Evolutionary conservation across 2,329 filamentous ascomycete genomes (phyloP), one percentile per base, ranked within the genome.

Genomic region (Diaporthe eres): DNA sequence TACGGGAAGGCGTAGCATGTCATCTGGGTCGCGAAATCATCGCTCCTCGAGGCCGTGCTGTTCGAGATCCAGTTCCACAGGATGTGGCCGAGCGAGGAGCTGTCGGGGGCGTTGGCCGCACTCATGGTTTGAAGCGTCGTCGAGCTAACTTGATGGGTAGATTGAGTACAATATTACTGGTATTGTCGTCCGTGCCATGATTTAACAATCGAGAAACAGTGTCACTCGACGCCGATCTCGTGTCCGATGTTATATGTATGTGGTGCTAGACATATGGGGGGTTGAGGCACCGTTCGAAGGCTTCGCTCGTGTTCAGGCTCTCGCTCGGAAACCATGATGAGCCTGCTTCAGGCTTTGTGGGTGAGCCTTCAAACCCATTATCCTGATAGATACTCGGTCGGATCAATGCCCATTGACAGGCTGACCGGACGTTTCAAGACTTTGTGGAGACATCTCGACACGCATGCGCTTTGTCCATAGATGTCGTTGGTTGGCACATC

Each of bases 41-140:
- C 53, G 25, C 67, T 71, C 3, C 0, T 47, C 15, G 67, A 71
- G n/a, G 51, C 67, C 0, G 67, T 71, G 37, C 37, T 71, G 37
- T 71, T 44, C 3, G 49, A 57, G 53, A 58, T 8, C 67, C 67
- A 71, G 25, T 71, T 71, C 67, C 67, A 71, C 8, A 71, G 39
- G 8, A 47, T 25, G 9, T 71, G 34, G 2, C 67, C 67, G 4
- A 44, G 9, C 4, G 37, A 6, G 37, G 67, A 58, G 53, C 37
- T 71, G 51, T 71, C 39, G 37, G 49, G 13, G 31, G 3, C 28
- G 63, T 34, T 68, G 47, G 63, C 22, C 13, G 47, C 12, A 19
- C 7, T 68, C 63, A 51, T 68, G 44, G 12, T 37, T 34, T n/a
- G 44, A 25, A 53, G 19, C 19, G 63, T 53, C 22, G 28, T 49